phyloP scores from a whole-genome alignment of 1,284 basidiomycete genomes.

The Xerocomus minutiporus region DNA sequence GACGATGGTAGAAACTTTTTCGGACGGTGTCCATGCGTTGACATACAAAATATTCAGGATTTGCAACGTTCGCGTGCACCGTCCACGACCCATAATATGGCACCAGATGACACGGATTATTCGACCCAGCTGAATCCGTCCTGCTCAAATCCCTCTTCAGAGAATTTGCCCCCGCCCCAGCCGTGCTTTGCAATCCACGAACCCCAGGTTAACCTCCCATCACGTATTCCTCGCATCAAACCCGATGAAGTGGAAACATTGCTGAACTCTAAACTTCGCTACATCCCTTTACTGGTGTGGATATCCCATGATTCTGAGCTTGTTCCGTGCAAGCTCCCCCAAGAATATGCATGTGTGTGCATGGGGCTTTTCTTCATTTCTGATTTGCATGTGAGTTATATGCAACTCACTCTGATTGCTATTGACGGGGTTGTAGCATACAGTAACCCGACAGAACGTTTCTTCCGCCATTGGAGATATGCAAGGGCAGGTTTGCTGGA shows the following conservation, averaged over 20 bases:
- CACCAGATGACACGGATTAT: neutral
- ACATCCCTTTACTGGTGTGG: slow-evolving; percentile 29
- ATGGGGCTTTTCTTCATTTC: slow-evolving; percentile 33
- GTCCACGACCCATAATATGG: neutral
- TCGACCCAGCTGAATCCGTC: neutral
- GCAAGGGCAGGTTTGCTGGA: slow-evolving; percentile 27
- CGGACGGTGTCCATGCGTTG: slow-evolving; percentile 5
- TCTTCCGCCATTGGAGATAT: slow-evolving; percentile 1
- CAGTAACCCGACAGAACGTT: neutral
- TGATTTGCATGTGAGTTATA: slow-evolving; percentile 22
- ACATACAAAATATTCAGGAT: slow-evolving; percentile 15
- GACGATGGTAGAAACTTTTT: slow-evolving; percentile 19
- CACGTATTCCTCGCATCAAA: slow-evolving; percentile 16
- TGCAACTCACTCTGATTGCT: neutral
- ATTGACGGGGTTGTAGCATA: slow-evolving; percentile 14
- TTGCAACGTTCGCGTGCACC: neutral
- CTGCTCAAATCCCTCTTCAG: neutral
- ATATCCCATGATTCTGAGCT: slow-evolving; percentile 19
- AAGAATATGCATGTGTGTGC: slow-evolving; percentile 28
- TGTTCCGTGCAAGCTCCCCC: slow-evolving; percentile 10
- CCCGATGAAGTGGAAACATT: slow-evolving; percentile 28
- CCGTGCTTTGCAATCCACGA: neutral
- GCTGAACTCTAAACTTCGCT: slow-evolving; percentile 9
- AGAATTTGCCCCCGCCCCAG: neutral
- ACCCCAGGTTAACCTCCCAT: neutral